phyloP scores from a whole-genome alignment of 1,139 yeast species.

The Candida neerlandica region DNA sequence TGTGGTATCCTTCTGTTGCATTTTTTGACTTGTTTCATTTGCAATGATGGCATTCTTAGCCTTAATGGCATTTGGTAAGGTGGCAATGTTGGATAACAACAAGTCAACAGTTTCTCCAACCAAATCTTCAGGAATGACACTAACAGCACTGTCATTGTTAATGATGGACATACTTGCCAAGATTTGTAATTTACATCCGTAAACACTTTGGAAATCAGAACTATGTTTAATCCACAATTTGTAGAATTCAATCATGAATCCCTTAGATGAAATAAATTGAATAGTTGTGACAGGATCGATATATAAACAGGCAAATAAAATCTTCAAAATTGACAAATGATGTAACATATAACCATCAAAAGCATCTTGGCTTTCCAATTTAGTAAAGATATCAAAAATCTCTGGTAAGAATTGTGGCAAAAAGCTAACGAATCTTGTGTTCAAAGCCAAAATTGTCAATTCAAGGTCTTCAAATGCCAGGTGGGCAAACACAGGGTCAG shows the following conservation, averaged over 20 bases:
- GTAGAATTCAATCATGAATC: slow-evolving; percentile 40
- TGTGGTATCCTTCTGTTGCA: slow-evolving; percentile 22
- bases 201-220: slow-evolving; percentile 53
- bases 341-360: slow-evolving; percentile 54
- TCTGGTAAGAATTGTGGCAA: slow-evolving; percentile 41
- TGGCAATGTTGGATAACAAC: slow-evolving; percentile 43
- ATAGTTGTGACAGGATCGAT: slow-evolving; percentile 44
- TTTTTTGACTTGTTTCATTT: slow-evolving; percentile 35
- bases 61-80: slow-evolving; percentile 51
- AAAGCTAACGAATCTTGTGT: slow-evolving; percentile 33
- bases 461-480: slow-evolving; percentile 46
- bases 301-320: slow-evolving; percentile 43
- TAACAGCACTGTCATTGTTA: slow-evolving; percentile 30
- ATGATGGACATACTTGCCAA: slow-evolving; percentile 42
- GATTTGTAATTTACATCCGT: slow-evolving; percentile 58
- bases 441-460: slow-evolving; percentile 41
- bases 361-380: slow-evolving; percentile 41
- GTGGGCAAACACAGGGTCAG: slow-evolving; percentile 48
- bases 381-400: slow-evolving; percentile 36
- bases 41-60: slow-evolving; percentile 46
- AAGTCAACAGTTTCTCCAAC: slow-evolving; percentile 44
- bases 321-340: slow-evolving; percentile 46
- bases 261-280: slow-evolving; percentile 39
- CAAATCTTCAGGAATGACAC: slow-evolving; percentile 37
- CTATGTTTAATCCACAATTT: slow-evolving; percentile 54